A percentile compares a stretch with the other conserved stretches of the same genome.
These are phyloP conservation scores for Podosphaera xanthii DNA, from an alignment of 2,329 filamentous ascomycete genomes.

Conservation along the genomic window DNA sequence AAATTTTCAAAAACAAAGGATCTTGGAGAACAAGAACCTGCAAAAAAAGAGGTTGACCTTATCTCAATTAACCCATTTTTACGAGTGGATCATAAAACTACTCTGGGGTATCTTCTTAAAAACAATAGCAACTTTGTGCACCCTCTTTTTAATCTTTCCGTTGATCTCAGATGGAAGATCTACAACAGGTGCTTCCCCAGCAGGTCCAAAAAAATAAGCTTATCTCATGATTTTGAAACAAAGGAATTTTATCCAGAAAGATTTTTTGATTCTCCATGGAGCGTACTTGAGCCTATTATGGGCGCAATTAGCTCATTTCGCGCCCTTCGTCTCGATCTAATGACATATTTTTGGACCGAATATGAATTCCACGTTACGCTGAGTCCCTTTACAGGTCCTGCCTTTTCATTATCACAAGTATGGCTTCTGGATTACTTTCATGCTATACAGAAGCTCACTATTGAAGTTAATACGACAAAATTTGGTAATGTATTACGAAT, in stretches of 20 bases:
- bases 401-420: constrained; percentile 10
- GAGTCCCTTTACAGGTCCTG: constrained; percentile 9
- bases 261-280: constrained; percentile 11
- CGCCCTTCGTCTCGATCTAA: constrained; percentile 10
- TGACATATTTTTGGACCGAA: constrained; percentile 15
- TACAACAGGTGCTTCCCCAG: constrained; percentile 11
- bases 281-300: constrained; percentile 9
- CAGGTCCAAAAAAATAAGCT: constrained; percentile 8
- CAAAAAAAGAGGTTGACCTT: too few species aligned
- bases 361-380: constrained; percentile 15
- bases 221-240: constrained; percentile 11
- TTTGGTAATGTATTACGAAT: constrained; percentile 9
- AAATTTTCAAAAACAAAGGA: too few species aligned
- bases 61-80: too few species aligned
- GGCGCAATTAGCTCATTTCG: constrained; percentile 8
- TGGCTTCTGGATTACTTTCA: constrained; percentile 10
- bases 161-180: constrained; percentile 9
- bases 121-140: neutral
- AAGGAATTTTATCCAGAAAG: constrained; percentile 9
- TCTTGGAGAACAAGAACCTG: too few species aligned
- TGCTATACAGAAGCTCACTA: constrained; percentile 12
- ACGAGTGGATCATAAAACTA: too few species aligned
- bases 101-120: too few species aligned
- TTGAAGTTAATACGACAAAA: constrained; percentile 15
- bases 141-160: constrained; percentile 7